phyloP scores from a whole-genome alignment of 345 rosid genomes.

The Populus ilicifolia region DNA sequence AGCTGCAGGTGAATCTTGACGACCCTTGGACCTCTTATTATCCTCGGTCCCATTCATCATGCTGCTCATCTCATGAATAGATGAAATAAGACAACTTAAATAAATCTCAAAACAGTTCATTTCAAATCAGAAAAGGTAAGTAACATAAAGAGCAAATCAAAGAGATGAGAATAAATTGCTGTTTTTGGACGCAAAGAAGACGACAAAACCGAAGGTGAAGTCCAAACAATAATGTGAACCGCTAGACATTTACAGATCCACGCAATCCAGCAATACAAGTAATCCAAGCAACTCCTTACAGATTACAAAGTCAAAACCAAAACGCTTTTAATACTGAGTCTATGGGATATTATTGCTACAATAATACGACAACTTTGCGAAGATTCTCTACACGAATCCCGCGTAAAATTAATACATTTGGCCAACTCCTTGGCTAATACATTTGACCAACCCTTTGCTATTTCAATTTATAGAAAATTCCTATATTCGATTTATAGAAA shows the following conservation, averaged over 20 bases:
- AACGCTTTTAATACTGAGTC: neutral
- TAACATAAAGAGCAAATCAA: neutral
- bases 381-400: neutral
- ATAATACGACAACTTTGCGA: neutral
- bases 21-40: conserved; percentile 15
- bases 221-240: neutral
- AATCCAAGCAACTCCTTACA: neutral
- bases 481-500: neutral
- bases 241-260: neutral
- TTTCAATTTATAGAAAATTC: neutral
- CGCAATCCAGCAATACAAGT: neutral
- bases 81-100: neutral
- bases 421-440: neutral
- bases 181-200: neutral
- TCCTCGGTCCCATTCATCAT: conserved; percentile 19
- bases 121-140: neutral
- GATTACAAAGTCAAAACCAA: neutral
- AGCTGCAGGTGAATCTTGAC: conserved; percentile 7
- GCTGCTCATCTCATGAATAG: conserved; percentile 14
- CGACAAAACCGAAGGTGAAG: neutral
- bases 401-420: neutral
- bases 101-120: neutral
- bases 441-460: no score
- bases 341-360: neutral
- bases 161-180: neutral